Conservation (phyloP, 345 rosid genomes). For the Carallia brachiata region DNA sequence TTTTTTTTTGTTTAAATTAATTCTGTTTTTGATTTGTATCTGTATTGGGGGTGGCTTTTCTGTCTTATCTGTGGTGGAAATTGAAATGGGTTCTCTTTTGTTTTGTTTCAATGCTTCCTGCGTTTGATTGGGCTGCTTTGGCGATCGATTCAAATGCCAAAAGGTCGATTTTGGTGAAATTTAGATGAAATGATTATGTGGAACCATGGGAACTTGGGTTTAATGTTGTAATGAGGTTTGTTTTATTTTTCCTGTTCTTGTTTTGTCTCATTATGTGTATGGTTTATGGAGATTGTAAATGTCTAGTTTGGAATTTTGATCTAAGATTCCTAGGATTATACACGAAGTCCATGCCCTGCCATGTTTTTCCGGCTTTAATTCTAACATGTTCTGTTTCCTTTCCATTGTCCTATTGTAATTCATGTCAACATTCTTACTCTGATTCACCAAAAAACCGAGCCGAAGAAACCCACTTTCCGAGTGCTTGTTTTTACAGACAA, state of each 20-base stretch:
- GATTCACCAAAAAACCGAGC: too few species aligned
- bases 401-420: too few species aligned
- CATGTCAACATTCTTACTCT: too few species aligned
- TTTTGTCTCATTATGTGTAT: slow-evolving; percentile 22
- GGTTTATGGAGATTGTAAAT: slow-evolving; percentile 10
- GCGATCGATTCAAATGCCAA: slow-evolving; percentile 15
- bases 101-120: slow-evolving; percentile 4
- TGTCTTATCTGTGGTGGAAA: slow-evolving; percentile 11
- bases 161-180: slow-evolving; percentile 15
- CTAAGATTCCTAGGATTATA: too few species aligned
- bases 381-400: too few species aligned
- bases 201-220: neutral
- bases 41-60: slow-evolving; percentile 10
- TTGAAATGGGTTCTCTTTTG: slow-evolving; percentile 13
- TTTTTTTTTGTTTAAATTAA: neutral
- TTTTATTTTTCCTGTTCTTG: neutral
- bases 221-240: neutral
- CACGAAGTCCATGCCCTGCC: too few species aligned
- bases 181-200: slow-evolving; percentile 8
- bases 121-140: slow-evolving; percentile 20
- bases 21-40: slow-evolving; percentile 1
- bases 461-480: too few species aligned
- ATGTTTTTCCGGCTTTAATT: too few species aligned
- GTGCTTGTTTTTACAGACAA: too few species aligned
- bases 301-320: neutral